Evolutionary conservation across 176 grass and related monocot genomes (phyloP).

Genomic region (Leersia perrieri): DNA sequence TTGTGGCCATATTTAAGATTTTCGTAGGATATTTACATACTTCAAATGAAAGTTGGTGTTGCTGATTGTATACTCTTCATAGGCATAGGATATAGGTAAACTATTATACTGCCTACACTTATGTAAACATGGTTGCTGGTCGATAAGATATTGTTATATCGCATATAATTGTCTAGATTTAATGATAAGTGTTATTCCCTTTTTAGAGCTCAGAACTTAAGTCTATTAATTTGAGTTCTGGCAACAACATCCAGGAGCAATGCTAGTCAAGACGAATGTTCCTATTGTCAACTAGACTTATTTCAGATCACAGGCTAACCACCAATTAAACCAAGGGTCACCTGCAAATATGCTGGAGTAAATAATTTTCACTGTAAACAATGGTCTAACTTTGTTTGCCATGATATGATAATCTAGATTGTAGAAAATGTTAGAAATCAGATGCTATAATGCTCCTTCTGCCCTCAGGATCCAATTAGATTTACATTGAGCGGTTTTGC

Average conservation of each 20-base stretch:
- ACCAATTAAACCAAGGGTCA: constrained; percentile 14
- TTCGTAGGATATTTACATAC: background rate
- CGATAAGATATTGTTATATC: background rate
- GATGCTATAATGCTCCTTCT: background rate
- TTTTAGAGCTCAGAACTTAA: background rate
- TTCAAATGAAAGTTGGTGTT: background rate
- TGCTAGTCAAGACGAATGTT: background rate
- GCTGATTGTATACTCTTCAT: background rate
- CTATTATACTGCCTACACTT: background rate
- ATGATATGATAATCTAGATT: background rate
- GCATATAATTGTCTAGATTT: background rate
- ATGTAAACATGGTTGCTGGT: background rate
- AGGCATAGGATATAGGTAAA: background rate
- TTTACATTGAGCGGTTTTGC: too few relatives aligned
- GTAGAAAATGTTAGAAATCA: background rate
- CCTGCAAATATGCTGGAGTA: constrained; percentile 10
- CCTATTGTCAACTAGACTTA: constrained; percentile 1
- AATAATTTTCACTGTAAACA: background rate
- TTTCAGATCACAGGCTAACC: constrained; percentile 10
- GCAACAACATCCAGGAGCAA: background rate
- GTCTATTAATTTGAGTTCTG: background rate
- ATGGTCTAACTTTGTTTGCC: background rate
- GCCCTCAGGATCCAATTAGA: too few relatives aligned
- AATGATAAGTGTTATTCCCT: background rate
- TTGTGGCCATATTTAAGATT: background rate